Evolutionary conservation across 331 rosid genomes (phyloP), one percentile per base, ranked within the genome.

Genomic region (Saraca asoca): DNA sequence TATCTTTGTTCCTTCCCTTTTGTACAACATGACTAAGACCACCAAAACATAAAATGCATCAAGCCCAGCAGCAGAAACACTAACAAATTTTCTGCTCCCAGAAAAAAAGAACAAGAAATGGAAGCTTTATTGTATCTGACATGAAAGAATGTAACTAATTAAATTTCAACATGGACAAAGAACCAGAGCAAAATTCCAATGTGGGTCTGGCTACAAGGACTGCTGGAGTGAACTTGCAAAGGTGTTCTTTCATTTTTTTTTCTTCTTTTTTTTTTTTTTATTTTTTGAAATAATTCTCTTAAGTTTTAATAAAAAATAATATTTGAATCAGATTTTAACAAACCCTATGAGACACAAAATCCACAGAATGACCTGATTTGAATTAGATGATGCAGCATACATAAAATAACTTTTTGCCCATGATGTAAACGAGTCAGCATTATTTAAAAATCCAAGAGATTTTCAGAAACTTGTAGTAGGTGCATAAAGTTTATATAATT

Each of bases 91-190:
- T 29, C 43, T 18, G 43, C 58, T 31, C 20, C 49, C 34, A 6
- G n/a, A 48, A 7, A 33, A 24, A 38, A 46, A 35, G 13, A 41
- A 37, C 38, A 2, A 12, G 58, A 49, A 51, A 62, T 35, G 20
- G 54, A 62, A 52, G 39, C 15, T 18, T 62, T 53, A 31, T 39
- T 33, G 7, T 51, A 13, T 41, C 44, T 51, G 37, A 67, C 4
- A 19, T 14, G 31, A 41, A 67, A 46, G 35, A 67, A 74, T 52
- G 51, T n/a, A 50, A 51, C 50, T 11, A 50, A 51, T 37, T 11
- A 42, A 64, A 55, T 11, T 73, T 2, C 48, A 29, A 46, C 9
- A 12, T 24, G 13, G 37, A 16, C 12, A 31, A 39, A 16, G 68
- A 31, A 43, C 5, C 12, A 62, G 49, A 37, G 15, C 29, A 43